Conservation (phyloP, 116 monocot species). For the Posidonia oceanica region DNA sequence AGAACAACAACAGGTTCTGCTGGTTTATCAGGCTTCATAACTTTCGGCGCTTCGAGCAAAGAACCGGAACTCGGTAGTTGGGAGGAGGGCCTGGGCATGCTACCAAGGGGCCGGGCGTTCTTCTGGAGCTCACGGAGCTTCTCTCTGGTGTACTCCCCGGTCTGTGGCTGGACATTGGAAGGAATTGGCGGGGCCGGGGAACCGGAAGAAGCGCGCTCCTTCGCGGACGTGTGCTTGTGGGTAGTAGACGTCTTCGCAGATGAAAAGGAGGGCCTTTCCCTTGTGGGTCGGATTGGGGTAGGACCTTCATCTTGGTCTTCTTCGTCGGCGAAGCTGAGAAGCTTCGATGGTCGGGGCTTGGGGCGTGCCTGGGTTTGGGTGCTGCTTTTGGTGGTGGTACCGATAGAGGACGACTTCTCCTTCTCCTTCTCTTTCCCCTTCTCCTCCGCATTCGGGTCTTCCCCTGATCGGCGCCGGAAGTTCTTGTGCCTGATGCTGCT, state of each 20-base stretch:
- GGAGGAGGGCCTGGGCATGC: conserved; percentile 12
- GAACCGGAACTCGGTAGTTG: background rate
- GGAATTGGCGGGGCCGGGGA: conserved; percentile 19
- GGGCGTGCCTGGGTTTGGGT: conserved; percentile 21
- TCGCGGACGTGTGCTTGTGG: conserved; percentile 46
- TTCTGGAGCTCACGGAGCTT: conserved; percentile 85
- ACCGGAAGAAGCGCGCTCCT: conserved; percentile 34
- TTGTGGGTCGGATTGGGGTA: conserved; percentile 1
- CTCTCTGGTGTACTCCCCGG: conserved; percentile 92
- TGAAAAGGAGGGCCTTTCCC: background rate
- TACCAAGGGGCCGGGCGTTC: conserved; percentile 78
- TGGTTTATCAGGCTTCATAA: conserved; percentile 13
- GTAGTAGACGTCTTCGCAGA: conserved; percentile 8
- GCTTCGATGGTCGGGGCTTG: conserved; percentile 34
- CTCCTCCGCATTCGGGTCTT: conserved; percentile 21
- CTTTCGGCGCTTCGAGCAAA: conserved; percentile 4
- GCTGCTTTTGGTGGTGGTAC: background rate
- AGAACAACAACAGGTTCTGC: conserved; percentile 11
- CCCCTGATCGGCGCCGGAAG: conserved; percentile 78
- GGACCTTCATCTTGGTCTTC: conserved; percentile 41
- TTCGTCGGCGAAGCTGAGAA: conserved; percentile 92
- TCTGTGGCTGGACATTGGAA: conserved; percentile 73
- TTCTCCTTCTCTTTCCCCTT: conserved; percentile 21
- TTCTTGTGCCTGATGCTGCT: conserved; percentile 32
- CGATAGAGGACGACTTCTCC: conserved; percentile 2